Percentiles rank a stretch among this genome's conserved stretches.
Evolutionary conservation across 2,329 filamentous ascomycete genomes (phyloP).

Genomic region (Aspergillus neoniger): DNA sequence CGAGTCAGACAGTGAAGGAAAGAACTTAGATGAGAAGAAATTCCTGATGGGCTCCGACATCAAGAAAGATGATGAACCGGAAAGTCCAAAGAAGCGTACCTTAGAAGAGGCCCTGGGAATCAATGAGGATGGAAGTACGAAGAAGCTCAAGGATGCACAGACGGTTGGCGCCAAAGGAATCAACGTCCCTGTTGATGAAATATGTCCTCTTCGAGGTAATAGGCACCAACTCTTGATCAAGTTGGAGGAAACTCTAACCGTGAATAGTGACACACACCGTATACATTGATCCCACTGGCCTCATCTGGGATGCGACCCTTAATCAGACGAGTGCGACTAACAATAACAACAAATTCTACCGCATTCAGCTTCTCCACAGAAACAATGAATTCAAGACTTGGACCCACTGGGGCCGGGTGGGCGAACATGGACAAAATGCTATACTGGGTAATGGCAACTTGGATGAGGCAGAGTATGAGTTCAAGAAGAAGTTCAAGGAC

Average conservation of each 20-base stretch:
- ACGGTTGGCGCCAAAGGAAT: slow-evolving; percentile 45
- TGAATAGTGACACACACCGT: slow-evolving; percentile 46
- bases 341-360: slow-evolving; percentile 86
- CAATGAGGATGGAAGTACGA: slow-evolving; percentile 27
- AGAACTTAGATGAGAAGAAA: slow-evolving; percentile 42
- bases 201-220: slow-evolving; percentile 14
- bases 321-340: slow-evolving; percentile 72
- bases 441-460: slow-evolving; percentile 44
- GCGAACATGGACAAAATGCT: slow-evolving; percentile 52
- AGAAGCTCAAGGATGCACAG: slow-evolving; percentile 50
- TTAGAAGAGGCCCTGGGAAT: slow-evolving; percentile 21
- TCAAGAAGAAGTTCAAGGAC: slow-evolving; percentile 60
- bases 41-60: slow-evolving; percentile 35
- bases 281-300: slow-evolving; percentile 64
- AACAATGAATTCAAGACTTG: slow-evolving; percentile 58
- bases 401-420: slow-evolving; percentile 81
- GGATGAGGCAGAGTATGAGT: slow-evolving; percentile 45
- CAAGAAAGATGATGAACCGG: slow-evolving; percentile 26
- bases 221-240: background rate
- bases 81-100: slow-evolving; percentile 34
- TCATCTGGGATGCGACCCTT: slow-evolving; percentile 76
- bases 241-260: background rate
- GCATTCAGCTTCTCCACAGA: slow-evolving; percentile 62
- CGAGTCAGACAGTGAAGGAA: slow-evolving; percentile 52
- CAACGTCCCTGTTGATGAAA: slow-evolving; percentile 53